Evolutionary conservation across 169 alveolate genomes (phyloP), one percentile per base, ranked within the genome.

Genomic region (Eimeria praecox): DNA sequence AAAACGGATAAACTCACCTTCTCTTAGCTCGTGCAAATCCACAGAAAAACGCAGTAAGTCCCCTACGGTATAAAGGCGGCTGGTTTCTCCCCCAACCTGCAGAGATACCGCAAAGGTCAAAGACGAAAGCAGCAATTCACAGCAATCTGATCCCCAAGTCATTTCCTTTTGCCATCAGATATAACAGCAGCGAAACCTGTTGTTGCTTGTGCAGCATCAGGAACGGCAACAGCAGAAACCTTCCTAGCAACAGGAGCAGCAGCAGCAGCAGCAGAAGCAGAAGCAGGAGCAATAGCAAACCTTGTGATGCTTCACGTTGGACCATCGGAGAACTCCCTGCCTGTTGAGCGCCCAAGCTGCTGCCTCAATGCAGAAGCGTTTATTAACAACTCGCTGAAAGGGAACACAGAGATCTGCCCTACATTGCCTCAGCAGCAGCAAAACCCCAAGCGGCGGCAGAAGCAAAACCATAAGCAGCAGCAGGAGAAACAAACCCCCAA

Each of bases 281-380:
- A 10, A 42, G 56, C 75, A 35, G 75, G 54, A 49, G 52, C 71
- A 52, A 30, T 30, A 35, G 38, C 95, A 40, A 27, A 92, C 95
- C 91, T 77, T 75, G 85, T 54, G 88, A 24, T 92, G 95, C 85
- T 78, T 92, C 49, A 92, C 69, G 85, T 92, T 92, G 24, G 95
- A 92, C 90, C 91, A 92, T 52, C 95, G 95, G 59, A 92, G 95
- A 59, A 78, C 95, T 42, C 95, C 95, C 35, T 89, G 83, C 54
- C 95, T 82, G 83, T 92, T 92, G 54, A 92, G 71, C 73, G 95
- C 87, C 95, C 95, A 92, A 20, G 88, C 91, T 12, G 40, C n/a
- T 3, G 73, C 80, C n/a, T 92, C 95, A 12, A n/a, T 62, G 85
- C 95, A 92, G 56, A 92, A 82, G 9, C 95, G 78, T 16, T 75